These are phyloP conservation scores for Cinnamomum micranthum DNA, from an alignment of 164 flowering plant species.

Conservation along the genomic window DNA sequence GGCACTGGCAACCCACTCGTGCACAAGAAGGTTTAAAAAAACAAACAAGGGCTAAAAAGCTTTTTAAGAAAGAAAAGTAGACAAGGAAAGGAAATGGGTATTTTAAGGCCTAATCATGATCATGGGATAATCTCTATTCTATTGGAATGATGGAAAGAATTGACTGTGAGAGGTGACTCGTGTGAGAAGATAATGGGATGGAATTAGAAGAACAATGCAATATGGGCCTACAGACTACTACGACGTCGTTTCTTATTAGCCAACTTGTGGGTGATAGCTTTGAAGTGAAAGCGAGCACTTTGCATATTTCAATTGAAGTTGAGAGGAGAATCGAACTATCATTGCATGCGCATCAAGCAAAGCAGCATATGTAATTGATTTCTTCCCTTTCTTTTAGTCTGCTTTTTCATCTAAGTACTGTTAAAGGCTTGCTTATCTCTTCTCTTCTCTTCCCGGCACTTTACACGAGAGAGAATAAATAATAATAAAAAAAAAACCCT, in stretches of 20 bases:
- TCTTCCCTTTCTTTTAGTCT: not conserved
- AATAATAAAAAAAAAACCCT: too few relatives aligned
- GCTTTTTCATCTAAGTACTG: not conserved
- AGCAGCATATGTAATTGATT: not conserved
- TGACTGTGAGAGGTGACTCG: not conserved
- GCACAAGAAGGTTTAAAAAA: not conserved
- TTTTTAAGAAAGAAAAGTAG: not conserved
- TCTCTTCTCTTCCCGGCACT: too few relatives aligned
- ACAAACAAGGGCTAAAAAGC: too few relatives aligned
- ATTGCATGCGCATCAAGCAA: conserved; percentile 10
- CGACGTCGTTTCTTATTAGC: conserved; percentile 1
- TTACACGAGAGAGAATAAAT: too few relatives aligned
- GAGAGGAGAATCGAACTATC: conserved; percentile 1
- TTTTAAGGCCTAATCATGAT: conserved; percentile 3
- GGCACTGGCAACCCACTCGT: conserved; percentile 14
- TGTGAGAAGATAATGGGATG: not conserved
- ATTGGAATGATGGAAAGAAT: not conserved
- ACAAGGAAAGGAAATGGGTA: not conserved
- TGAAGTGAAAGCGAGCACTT: conserved; percentile 10
- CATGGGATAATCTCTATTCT: conserved; percentile 3
- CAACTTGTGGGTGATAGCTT: not conserved
- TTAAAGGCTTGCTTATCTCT: conserved; percentile 10
- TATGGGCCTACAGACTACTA: not conserved
- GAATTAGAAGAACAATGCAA: not conserved
- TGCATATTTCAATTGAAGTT: not conserved